Percentiles rank a stretch among this genome's conserved stretches.
These are phyloP conservation scores for Auriscalpium vulgare DNA, from an alignment of 768 basidiomycete genomes.

Conservation along the genomic window DNA sequence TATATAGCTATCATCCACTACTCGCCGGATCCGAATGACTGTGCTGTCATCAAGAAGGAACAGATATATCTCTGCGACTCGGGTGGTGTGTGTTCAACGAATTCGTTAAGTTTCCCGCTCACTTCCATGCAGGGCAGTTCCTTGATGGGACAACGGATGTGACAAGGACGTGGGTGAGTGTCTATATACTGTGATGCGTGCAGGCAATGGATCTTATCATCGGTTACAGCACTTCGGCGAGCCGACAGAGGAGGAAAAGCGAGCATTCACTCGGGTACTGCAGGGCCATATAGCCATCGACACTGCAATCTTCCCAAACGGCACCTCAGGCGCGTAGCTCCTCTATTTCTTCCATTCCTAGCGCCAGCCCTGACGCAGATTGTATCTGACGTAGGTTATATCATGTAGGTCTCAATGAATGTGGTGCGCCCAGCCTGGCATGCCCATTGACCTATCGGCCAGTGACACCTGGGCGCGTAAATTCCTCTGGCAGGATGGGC, in stretches of 20 bases:
- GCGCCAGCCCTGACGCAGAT: neutral
- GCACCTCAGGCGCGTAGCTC: constrained; percentile 54
- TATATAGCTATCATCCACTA: constrained; percentile 89
- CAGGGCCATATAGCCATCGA: constrained; percentile 92
- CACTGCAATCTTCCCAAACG: constrained; percentile 70
- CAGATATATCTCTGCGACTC: constrained; percentile 83
- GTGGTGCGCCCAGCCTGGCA: neutral
- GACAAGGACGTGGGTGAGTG: constrained; percentile 74
- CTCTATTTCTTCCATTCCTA: neutral
- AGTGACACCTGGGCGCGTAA: constrained; percentile 80
- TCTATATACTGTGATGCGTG: neutral
- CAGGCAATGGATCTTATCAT: neutral
- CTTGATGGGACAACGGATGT: constrained; percentile 94
- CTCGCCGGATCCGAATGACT: constrained; percentile 64
- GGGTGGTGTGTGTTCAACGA: constrained; percentile 44
- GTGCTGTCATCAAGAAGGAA: constrained; percentile 67
- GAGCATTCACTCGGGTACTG: constrained; percentile 85
- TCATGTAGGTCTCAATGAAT: constrained; percentile 34
- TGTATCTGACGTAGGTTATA: constrained; percentile 33
- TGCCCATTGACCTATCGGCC: neutral
- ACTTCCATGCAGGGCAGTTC: constrained; percentile 55
- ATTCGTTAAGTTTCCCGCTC: neutral
- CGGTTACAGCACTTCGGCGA: constrained; percentile 72
- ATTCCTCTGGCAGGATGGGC: constrained; percentile 78
- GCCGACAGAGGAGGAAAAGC: constrained; percentile 74